Conservation (phyloP, 2,329 filamentous ascomycete genomes). For the Botrytis porri region DNA sequence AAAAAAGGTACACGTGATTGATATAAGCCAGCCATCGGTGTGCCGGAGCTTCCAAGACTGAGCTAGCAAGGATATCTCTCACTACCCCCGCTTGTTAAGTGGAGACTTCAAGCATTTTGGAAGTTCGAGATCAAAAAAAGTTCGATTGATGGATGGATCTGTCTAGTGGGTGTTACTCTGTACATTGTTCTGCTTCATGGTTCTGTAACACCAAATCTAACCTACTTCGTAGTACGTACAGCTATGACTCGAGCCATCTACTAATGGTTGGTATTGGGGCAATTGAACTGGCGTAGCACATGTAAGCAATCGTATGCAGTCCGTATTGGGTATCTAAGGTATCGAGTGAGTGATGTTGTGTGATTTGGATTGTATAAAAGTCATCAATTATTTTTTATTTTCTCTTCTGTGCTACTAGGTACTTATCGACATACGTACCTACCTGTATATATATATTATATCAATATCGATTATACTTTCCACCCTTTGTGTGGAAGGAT, state of each 20-base stretch:
- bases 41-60: background rate
- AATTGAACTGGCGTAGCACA: background rate
- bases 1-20: background rate
- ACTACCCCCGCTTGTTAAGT: background rate
- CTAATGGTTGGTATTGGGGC: background rate
- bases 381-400: background rate
- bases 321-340: background rate
- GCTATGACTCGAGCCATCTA: background rate
- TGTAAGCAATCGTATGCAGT: background rate
- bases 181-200: background rate
- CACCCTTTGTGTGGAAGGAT: background rate
- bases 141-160: background rate
- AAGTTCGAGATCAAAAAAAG: slow-evolving; percentile 2
- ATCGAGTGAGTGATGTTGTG: background rate
- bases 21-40: background rate
- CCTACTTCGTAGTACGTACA: background rate
- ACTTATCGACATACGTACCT: too few relatives aligned
- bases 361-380: background rate
- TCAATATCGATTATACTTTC: background rate
- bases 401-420: background rate
- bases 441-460: too few relatives aligned
- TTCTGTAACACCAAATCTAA: background rate
- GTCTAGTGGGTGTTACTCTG: background rate
- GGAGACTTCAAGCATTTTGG: background rate
- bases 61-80: background rate